Percentiles rank a stretch among this genome's conserved stretches.
Conservation (phyloP, 164 flowering plant species). For the Magnolia officinalis region DNA sequence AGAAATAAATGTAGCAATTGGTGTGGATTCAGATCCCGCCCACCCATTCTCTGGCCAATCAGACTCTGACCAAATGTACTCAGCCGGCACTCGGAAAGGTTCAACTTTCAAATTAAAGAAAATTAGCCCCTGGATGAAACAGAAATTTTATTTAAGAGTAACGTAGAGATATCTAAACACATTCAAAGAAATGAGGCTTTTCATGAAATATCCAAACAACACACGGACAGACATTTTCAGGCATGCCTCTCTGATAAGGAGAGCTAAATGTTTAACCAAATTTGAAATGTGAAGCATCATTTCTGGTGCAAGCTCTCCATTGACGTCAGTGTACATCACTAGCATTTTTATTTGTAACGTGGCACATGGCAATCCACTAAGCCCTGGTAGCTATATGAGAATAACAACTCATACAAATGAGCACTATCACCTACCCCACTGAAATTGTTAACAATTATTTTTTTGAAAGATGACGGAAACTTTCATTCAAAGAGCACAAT, state of each 20-base stretch:
- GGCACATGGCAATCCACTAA: neutral
- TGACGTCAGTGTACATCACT: neutral
- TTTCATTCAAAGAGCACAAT: too few species aligned
- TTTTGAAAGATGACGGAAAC: too few species aligned
- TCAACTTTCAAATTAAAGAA: slow-evolving; percentile 56
- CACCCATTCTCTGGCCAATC: slow-evolving; percentile 96
- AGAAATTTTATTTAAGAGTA: neutral
- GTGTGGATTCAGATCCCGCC: slow-evolving; percentile 79
- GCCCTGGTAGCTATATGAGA: neutral
- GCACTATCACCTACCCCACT: neutral
- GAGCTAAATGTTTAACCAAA: neutral
- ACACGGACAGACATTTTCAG: neutral
- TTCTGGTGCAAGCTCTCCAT: neutral
- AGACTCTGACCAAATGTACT: slow-evolving; percentile 75
- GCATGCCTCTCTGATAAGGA: neutral
- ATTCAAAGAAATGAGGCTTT: neutral
- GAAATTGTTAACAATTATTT: too few species aligned
- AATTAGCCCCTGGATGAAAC: slow-evolving; percentile 62
- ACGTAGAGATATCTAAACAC: neutral
- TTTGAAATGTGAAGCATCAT: slow-evolving; percentile 1
- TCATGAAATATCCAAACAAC: neutral
- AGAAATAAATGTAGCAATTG: slow-evolving; percentile 72
- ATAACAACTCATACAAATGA: neutral
- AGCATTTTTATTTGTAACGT: neutral
- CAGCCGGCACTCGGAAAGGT: slow-evolving; percentile 31